Conservation (phyloP, 2,329 filamentous ascomycete genomes). For the Aspergillus novofumigatus region DNA sequence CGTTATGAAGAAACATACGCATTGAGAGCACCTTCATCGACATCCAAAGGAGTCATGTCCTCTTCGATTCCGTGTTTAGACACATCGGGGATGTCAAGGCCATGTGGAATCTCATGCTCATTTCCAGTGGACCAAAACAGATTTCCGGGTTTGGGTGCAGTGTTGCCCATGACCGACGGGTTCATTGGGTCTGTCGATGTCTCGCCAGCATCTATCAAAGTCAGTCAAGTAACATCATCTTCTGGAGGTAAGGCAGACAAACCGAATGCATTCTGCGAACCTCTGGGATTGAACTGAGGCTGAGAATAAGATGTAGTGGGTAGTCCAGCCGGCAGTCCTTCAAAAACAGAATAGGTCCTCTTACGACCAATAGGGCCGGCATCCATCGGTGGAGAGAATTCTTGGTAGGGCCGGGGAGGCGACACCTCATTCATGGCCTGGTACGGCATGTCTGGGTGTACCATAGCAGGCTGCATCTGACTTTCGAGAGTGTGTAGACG, state of each 20-base stretch:
- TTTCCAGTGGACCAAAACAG: conserved; percentile 39
- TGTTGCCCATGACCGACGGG: conserved; percentile 34
- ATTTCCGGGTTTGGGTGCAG: conserved; percentile 32
- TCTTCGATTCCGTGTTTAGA: conserved; percentile 30
- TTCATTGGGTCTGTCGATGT: conserved; percentile 29
- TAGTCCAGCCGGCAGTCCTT: conserved; percentile 43
- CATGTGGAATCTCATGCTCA: conserved; percentile 29
- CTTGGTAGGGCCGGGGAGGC: conserved; percentile 45
- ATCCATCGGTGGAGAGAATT: conserved; percentile 51
- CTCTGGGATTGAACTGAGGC: conserved; percentile 32
- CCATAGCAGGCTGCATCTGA: conserved; percentile 54
- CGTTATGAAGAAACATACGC: conserved; percentile 26
- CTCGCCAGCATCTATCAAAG: conserved; percentile 21
- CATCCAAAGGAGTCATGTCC: conserved; percentile 31
- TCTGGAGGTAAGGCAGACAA: conserved; percentile 6
- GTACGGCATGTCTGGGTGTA: conserved; percentile 41
- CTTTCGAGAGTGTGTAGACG: conserved; percentile 77
- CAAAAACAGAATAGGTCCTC: conserved; percentile 48
- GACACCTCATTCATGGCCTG: conserved; percentile 40
- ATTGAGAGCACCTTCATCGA: conserved; percentile 39
- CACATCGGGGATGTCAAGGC: conserved; percentile 30
- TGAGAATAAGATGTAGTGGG: conserved; percentile 40
- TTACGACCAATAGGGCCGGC: conserved; percentile 41
- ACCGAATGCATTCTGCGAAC: conserved; percentile 34
- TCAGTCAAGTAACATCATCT: conserved; percentile 5